Percentiles rank a stretch among this genome's conserved stretches.
Conservation (phyloP, 78 protist species). For the Tieghemostelium lacteum region DNA sequence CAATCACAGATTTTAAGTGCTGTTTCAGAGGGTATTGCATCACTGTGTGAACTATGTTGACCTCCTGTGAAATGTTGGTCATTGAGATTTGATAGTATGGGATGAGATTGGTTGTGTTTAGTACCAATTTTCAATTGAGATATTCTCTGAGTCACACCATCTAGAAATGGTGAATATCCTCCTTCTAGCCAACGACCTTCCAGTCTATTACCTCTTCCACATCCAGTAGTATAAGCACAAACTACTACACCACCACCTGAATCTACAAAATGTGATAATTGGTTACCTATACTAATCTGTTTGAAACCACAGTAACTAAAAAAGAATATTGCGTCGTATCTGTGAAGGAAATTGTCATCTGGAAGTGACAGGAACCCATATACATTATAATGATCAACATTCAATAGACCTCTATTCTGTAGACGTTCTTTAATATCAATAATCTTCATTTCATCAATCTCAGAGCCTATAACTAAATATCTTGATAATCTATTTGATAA, state of each 20-base stretch:
- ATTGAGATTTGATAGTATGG: constrained; percentile 10
- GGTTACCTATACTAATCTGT: constrained; percentile 43
- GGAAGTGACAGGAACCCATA: constrained; percentile 27
- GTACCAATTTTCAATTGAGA: constrained; percentile 19
- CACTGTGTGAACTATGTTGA: constrained; percentile 19
- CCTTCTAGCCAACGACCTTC: constrained; percentile 53
- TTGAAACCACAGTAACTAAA: constrained; percentile 65
- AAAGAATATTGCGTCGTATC: constrained; percentile 47
- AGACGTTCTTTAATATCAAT: constrained; percentile 7
- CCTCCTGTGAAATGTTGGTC: constrained; percentile 16
- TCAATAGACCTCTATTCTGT: background rate
- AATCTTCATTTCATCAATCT: constrained; percentile 10
- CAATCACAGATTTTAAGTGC: constrained; percentile 24
- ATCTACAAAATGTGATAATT: constrained; percentile 37
- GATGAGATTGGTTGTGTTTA: background rate
- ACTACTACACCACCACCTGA: constrained; percentile 58
- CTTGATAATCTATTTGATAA: constrained; percentile 6
- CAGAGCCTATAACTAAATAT: constrained; percentile 55
- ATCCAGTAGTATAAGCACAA: constrained; percentile 31
- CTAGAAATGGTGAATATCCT: constrained; percentile 31
- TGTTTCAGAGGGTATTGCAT: background rate
- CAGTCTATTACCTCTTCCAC: constrained; percentile 55
- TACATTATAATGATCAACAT: constrained; percentile 36
- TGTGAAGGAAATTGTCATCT: background rate
- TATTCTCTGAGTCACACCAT: constrained; percentile 41